A percentile compares a stretch with the other conserved stretches of the same genome.
phyloP scores from a whole-genome alignment of 1,284 basidiomycete species.

The Cryptococcus sp. region DNA sequence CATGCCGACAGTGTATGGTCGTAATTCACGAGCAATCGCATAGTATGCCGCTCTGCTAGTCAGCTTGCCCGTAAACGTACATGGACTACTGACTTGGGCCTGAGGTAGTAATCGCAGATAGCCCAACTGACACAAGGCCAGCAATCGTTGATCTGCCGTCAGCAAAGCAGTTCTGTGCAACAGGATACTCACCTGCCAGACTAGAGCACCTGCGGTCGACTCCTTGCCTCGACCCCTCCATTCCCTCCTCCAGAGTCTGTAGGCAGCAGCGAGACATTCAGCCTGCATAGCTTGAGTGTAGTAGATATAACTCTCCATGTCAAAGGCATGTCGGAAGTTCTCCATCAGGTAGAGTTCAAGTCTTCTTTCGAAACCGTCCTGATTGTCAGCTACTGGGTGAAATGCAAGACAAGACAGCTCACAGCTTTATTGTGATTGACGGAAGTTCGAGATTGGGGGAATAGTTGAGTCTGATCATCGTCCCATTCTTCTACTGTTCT shows the following conservation, averaged over 20 bases:
- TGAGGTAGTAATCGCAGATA: conserved; percentile 69
- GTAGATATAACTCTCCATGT: conserved; percentile 78
- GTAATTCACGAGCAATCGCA: conserved; percentile 64
- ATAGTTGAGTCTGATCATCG: conserved; percentile 63
- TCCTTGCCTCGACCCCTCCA: conserved; percentile 68
- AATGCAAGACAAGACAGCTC: conserved; percentile 7
- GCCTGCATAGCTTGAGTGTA: conserved; percentile 81
- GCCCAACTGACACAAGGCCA: conserved; percentile 78
- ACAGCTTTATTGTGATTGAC: conserved; percentile 81
- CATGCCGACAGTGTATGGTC: conserved; percentile 65
- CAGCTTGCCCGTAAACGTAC: neutral
- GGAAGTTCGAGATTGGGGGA: conserved; percentile 78
- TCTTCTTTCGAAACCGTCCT: conserved; percentile 73
- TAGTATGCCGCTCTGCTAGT: conserved; percentile 64
- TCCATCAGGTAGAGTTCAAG: conserved; percentile 85
- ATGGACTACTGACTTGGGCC: conserved; percentile 45
- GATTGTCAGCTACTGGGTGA: neutral
- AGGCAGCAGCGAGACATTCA: conserved; percentile 68
- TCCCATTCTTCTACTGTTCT: conserved; percentile 77
- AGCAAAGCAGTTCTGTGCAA: neutral
- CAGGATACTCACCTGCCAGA: conserved; percentile 61
- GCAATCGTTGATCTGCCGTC: conserved; percentile 65
- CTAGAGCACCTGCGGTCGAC: conserved; percentile 68
- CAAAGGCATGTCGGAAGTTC: conserved; percentile 75
- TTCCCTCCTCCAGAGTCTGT: conserved; percentile 69